phyloP scores from a whole-genome alignment of 345 rosid genomes.

The Carallia brachiata region DNA sequence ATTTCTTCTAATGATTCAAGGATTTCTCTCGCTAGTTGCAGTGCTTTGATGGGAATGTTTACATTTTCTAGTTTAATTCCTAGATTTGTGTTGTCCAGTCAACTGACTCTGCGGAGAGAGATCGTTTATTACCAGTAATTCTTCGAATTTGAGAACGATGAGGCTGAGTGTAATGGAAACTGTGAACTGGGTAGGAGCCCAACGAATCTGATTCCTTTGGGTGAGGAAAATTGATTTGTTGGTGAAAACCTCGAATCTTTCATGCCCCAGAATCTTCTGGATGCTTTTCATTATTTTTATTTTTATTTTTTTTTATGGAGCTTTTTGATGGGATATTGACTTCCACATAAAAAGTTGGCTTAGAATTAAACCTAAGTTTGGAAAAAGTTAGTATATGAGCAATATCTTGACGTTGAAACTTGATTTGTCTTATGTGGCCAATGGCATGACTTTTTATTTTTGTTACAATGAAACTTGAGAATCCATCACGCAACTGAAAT shows the following conservation, averaged over 20 bases:
- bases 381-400: background rate
- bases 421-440: background rate
- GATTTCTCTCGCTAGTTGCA: background rate
- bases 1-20: no score
- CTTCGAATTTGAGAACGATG: no score
- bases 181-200: no score
- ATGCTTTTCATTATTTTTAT: background rate
- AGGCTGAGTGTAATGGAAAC: no score
- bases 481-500: background rate
- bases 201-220: background rate
- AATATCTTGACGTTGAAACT: background rate
- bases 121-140: no score
- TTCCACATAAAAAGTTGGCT: background rate
- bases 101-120: no score
- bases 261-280: no score
- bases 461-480: background rate
- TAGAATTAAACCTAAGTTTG: background rate
- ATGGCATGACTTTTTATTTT: no score
- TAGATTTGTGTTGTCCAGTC: no score
- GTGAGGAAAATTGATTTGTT: no score
- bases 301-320: background rate
- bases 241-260: no score
- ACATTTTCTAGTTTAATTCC: no score
- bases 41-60: background rate
- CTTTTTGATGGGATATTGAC: background rate